These are phyloP conservation scores for Sanchytrium tribonematis DNA, from an alignment of 371 early-diverging fungal species.

Conservation along the genomic window DNA sequence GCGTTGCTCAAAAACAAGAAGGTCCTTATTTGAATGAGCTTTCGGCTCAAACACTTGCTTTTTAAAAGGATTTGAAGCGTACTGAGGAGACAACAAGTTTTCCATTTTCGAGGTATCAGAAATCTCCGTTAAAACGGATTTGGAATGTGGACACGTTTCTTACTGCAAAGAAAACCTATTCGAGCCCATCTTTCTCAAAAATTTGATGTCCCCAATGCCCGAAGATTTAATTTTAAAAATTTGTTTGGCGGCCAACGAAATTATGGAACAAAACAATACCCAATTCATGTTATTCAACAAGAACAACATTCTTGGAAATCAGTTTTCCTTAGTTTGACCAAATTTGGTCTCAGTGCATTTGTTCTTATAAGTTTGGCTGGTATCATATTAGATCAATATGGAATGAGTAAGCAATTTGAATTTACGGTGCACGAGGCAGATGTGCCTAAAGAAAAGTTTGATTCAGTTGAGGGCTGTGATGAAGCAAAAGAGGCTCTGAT, in stretches of 20 bases:
- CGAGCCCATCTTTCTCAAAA: not conserved
- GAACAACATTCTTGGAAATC: slow-evolving; percentile 1
- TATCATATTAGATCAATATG: not conserved
- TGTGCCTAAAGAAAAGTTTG: slow-evolving; percentile 19
- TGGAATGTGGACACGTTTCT: not conserved
- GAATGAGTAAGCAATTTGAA: not conserved
- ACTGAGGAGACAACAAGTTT: not conserved
- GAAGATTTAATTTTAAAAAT: not conserved
- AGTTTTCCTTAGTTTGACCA: not conserved
- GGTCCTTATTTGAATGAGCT: not conserved
- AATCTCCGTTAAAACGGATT: too few relatives aligned
- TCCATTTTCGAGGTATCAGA: too few relatives aligned
- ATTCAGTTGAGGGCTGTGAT: slow-evolving; percentile 86
- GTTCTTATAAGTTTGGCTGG: not conserved
- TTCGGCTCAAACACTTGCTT: not conserved
- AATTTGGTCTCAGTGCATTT: not conserved
- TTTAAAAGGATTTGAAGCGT: not conserved
- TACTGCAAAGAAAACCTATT: not conserved
- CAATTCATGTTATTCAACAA: not conserved
- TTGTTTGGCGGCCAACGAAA: not conserved
- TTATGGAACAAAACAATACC: not conserved
- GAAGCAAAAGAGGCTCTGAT: slow-evolving; percentile 86
- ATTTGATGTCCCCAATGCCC: not conserved
- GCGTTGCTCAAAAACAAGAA: not conserved
- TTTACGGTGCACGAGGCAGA: not conserved